Conservation (phyloP, 2,329 filamentous ascomycete genomes). For the Trichoderma semiorbis region DNA sequence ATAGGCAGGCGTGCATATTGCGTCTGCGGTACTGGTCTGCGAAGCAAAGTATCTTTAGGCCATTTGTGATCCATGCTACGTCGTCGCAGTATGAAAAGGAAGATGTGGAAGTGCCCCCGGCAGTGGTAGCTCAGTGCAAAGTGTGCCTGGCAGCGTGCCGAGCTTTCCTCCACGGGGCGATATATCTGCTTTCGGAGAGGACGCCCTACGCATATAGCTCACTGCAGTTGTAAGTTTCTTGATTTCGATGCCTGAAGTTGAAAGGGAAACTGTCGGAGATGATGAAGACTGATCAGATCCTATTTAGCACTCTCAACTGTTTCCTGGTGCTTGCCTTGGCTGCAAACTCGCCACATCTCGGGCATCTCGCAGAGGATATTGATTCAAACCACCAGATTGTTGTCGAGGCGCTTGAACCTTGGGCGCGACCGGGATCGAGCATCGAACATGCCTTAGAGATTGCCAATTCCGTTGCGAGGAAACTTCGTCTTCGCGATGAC, state of each 20-base stretch:
- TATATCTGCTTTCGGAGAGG: slow-evolving; percentile 16
- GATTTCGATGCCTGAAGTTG: neutral
- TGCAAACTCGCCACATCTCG: slow-evolving; percentile 20
- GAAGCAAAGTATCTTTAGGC: slow-evolving; percentile 22
- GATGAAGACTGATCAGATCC: neutral
- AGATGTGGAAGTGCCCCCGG: slow-evolving; percentile 11
- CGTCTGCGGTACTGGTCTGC: slow-evolving; percentile 24
- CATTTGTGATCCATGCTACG: slow-evolving; percentile 23
- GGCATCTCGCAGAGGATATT: slow-evolving; percentile 16
- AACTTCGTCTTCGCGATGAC: slow-evolving; percentile 6
- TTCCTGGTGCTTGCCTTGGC: slow-evolving; percentile 20
- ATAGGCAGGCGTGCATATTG: slow-evolving; percentile 20
- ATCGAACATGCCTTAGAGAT: slow-evolving; percentile 19
- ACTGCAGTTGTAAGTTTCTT: slow-evolving; percentile 16
- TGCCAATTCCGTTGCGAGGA: slow-evolving; percentile 14
- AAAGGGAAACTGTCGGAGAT: neutral
- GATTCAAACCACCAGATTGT: slow-evolving; percentile 13
- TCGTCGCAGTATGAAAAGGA: slow-evolving; percentile 14
- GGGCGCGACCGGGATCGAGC: slow-evolving; percentile 21
- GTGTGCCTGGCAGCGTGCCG: slow-evolving; percentile 18
- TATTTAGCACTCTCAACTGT: slow-evolving; percentile 1
- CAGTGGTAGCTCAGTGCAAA: slow-evolving; percentile 8
- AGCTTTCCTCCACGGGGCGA: slow-evolving; percentile 8
- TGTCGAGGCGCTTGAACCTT: slow-evolving; percentile 17
- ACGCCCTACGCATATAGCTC: slow-evolving; percentile 21